Conservation (phyloP, 2,329 filamentous ascomycete genomes). For the Hymenoscyphus fructigenus region DNA sequence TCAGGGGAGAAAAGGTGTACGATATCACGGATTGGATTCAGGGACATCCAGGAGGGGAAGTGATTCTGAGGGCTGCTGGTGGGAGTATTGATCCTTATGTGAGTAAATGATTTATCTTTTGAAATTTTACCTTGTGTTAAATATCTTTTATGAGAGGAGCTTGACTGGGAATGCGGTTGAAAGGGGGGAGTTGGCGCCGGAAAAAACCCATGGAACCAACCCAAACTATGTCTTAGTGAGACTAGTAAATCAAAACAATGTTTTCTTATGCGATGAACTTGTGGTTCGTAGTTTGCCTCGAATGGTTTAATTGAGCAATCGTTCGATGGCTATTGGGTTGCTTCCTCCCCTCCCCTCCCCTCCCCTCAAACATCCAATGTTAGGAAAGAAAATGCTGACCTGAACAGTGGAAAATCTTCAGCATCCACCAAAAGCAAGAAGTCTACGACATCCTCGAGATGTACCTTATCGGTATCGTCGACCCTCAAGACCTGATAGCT, state of each 20-base stretch:
- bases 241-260: too few species aligned
- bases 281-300: too few species aligned
- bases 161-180: too few species aligned
- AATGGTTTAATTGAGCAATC: too few species aligned
- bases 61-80: constrained; percentile 65
- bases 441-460: constrained; percentile 64
- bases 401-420: constrained; percentile 66
- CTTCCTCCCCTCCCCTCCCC: too few species aligned
- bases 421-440: constrained; percentile 65
- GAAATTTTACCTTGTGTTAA: neutral
- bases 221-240: too few species aligned
- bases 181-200: too few species aligned
- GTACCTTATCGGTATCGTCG: constrained; percentile 62
- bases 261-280: too few species aligned
- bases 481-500: constrained; percentile 57
- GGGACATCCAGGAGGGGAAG: constrained; percentile 65
- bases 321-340: too few species aligned
- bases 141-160: neutral
- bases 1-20: constrained; percentile 63
- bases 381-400: neutral
- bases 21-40: constrained; percentile 69
- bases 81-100: constrained; percentile 56
- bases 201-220: too few species aligned
- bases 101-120: neutral
- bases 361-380: too few species aligned